phyloP scores from a whole-genome alignment of 225 moss, liverwort and hornwort species.

The Anthoceros angustus region DNA sequence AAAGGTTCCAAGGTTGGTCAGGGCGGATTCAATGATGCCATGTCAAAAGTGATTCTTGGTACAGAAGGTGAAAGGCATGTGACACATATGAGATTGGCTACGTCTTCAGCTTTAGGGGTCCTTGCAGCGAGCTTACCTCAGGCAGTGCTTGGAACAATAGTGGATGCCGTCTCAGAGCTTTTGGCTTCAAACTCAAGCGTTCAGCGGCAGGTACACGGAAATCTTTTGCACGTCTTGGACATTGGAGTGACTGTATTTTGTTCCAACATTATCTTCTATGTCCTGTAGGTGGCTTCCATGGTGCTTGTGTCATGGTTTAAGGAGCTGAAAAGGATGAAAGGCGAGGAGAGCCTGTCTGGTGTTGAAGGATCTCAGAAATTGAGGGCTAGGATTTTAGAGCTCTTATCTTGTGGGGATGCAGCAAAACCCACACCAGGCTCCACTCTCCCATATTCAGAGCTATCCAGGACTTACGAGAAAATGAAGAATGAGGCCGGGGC shows the following conservation, averaged over 20 bases:
- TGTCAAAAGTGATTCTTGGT: slow-evolving; percentile 50
- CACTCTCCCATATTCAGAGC: slow-evolving; percentile 51
- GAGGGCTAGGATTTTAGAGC: slow-evolving; percentile 36
- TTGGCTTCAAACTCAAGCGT: slow-evolving; percentile 46
- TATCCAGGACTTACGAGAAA: slow-evolving; percentile 51
- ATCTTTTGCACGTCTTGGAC: background rate
- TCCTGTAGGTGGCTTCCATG: slow-evolving; percentile 70
- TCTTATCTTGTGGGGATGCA: slow-evolving; percentile 52
- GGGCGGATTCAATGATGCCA: slow-evolving; percentile 29
- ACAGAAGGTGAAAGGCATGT: slow-evolving; percentile 84
- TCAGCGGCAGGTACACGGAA: slow-evolving; percentile 55
- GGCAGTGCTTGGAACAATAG: slow-evolving; percentile 26
- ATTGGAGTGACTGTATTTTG: background rate
- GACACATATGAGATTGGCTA: slow-evolving; percentile 74
- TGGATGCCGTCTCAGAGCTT: slow-evolving; percentile 38
- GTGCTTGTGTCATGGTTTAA: slow-evolving; percentile 80
- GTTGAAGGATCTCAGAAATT: slow-evolving; percentile 35
- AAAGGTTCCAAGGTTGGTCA: slow-evolving; percentile 25
- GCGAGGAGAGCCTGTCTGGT: slow-evolving; percentile 29
- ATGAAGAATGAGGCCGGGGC: slow-evolving; percentile 82
- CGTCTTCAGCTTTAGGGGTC: slow-evolving; percentile 65
- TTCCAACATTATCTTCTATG: slow-evolving; percentile 1
- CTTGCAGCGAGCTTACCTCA: slow-evolving; percentile 53
- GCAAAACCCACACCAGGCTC: slow-evolving; percentile 68
- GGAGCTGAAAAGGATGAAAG: slow-evolving; percentile 27